Conservation (phyloP, 768 basidiomycete genomes). For the Tricholoma sp. region DNA sequence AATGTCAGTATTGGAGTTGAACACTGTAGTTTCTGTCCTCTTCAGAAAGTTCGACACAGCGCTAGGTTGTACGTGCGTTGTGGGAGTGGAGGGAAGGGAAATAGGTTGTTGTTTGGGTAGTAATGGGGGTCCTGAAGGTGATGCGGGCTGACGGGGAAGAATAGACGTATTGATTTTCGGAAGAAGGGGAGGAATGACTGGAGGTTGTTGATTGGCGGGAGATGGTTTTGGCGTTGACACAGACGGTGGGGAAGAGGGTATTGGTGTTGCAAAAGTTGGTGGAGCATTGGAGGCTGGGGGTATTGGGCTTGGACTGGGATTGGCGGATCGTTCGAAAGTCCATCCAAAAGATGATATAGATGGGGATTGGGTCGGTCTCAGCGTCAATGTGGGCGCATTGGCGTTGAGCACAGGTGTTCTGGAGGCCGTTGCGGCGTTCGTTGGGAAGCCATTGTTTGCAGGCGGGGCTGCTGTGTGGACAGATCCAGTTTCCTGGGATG, state of each 20-base stretch:
- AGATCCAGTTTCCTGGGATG: background rate
- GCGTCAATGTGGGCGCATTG: constrained; percentile 19
- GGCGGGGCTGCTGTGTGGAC: background rate
- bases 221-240: constrained; percentile 2
- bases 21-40: constrained; percentile 17
- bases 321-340: constrained; percentile 9
- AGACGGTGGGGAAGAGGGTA: constrained; percentile 6
- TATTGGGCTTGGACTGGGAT: constrained; percentile 13
- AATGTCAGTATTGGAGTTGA: constrained; percentile 26
- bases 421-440: background rate
- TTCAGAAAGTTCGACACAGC: constrained; percentile 27
- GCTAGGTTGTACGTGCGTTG: constrained; percentile 22
- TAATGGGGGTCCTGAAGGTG: constrained; percentile 33
- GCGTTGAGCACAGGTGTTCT: constrained; percentile 12
- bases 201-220: constrained; percentile 13
- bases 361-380: constrained; percentile 6
- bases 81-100: constrained; percentile 44
- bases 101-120: constrained; percentile 36
- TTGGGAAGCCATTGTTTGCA: background rate
- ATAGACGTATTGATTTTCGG: constrained; percentile 21
- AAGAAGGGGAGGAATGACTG: constrained; percentile 15
- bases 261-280: constrained; percentile 11
- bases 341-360: background rate
- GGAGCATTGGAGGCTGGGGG: constrained; percentile 3
- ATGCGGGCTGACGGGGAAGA: constrained; percentile 1